A percentile compares a stretch with the other conserved stretches of the same genome.
phyloP scores from a whole-genome alignment of 164 flowering plant genomes.

The Stephania cephalantha region DNA sequence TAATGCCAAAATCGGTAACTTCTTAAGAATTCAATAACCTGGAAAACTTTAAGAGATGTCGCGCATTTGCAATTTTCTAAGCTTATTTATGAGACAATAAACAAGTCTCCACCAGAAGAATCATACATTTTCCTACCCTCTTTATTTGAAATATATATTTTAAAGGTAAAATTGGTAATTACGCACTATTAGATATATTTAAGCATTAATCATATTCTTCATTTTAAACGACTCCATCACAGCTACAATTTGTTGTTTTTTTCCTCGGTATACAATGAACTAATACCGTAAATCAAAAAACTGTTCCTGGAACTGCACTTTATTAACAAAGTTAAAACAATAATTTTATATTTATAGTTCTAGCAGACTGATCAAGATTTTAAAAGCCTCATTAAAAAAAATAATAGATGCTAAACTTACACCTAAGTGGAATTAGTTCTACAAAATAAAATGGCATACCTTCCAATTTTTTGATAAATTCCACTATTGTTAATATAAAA shows the following conservation, averaged over 20 bases:
- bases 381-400: too few species aligned
- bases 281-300: too few species aligned
- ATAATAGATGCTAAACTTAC: too few species aligned
- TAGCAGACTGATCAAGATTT: too few species aligned
- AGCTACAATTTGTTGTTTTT: neutral
- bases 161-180: neutral
- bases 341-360: too few species aligned
- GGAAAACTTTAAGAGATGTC: neutral
- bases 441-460: too few species aligned
- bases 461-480: too few species aligned
- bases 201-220: neutral
- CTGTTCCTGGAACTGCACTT: too few species aligned
- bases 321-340: too few species aligned
- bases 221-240: neutral
- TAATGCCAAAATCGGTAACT: constrained; percentile 3
- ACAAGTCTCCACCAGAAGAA: neutral
- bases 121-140: neutral
- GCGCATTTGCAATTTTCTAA: neutral
- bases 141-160: neutral
- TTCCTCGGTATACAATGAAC: neutral
- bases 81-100: neutral
- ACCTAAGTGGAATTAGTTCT: too few species aligned
- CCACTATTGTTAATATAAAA: too few species aligned
- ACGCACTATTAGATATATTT: neutral
- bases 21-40: neutral